Evolutionary conservation across 306 rosid genomes (phyloP), one percentile per base, ranked within the genome.

Genomic region (Citrullus mucosospermus): DNA sequence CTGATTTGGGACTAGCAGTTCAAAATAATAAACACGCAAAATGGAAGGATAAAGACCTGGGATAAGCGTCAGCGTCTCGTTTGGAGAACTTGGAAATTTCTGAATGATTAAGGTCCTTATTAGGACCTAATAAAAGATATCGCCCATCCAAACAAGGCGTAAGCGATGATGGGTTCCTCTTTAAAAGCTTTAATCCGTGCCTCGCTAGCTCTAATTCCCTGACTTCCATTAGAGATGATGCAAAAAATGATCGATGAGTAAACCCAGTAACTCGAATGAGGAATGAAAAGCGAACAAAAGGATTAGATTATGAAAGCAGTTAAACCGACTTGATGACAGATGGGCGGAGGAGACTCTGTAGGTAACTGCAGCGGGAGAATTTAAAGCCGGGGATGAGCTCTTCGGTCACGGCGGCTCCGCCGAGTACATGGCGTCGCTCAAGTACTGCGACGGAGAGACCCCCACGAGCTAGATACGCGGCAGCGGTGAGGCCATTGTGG

Each of bases 341-440:
- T 16, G 99, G 97, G 4, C 99, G 93, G 67, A 95, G 93, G 41
- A 95, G 97, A 80, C 99, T 95, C 32, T 89, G 99, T 25, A 95
- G 93, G 80, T 92, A 92, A 80, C 99, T 95, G 82, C 97, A 95
- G 36, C 99, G 92, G 57, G 97, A 92, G 81, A 95, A 95, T 84
- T 87, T 92, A 88, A 91, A 92, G 17, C 98, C 97, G 0, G 97
- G 93, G 17, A 94, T 48, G 69, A 92, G 86, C 60, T 94, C 98
- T 60, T 94, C 98, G 0, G 97, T 89, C 2, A 90, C 91, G 51
- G 98, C 95, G 36, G 98, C 98, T 10, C 98, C 98, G 43, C 98
- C 98, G 56, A 94, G 82, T 28, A 92, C 80, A 85, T 90, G 95
- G 9, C 97, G 98, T 20, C 97, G 96, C 83, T 94, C 98, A 36